Evolutionary conservation across 176 grass and related monocot species (phyloP), one percentile per base, ranked within the genome.

Genomic region (Oryza glumipatula): DNA sequence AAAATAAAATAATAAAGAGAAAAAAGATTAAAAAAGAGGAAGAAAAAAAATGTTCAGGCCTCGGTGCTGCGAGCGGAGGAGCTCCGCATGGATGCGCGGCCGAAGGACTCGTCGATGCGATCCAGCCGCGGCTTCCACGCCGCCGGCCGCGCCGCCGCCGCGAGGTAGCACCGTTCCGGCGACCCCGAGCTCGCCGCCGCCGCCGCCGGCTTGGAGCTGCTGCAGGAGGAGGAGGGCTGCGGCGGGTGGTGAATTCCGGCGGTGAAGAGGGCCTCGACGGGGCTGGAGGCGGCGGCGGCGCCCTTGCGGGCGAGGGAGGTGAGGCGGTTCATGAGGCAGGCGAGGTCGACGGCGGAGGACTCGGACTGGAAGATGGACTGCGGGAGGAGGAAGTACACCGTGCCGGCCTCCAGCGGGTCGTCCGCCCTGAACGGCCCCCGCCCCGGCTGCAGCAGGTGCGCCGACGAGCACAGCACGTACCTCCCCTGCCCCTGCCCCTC

Each of bases 321-420:
- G 51, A 99, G 87, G 46, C 93, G 93, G 88, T 88, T 99, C 89
- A 96, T 88, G 80, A 96, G 89, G 72, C 88, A 88, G 58, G 94
- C 96, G 60, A 94, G 92, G 89, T 99, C 96, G 15, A 96, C 76
- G 70, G 94, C 86, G 72, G 93, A 95, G 19, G 93, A 82, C 75
- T 99, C 91, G n/a, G 90, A 67, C 77, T 96, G 91, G 88, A 94
- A 93, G 60, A 92, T 65, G 44, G 87, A 66, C 9, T 92, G 90
- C 51, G 96, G 96, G 67, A 99, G 89, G 15, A 99, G 83, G 91
- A 92, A 99, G 86, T 99, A 99, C 67, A 96, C 71, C 54, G 88
- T 89, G 65, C 96, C 96, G 1, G 96, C 86, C 74, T 92, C 80
- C 16, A 99, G 96, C 24, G 41, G 52, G 73, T 96, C 96, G 63